Conservation (phyloP, 2,329 filamentous ascomycete genomes). For the Alternaria triticina region DNA sequence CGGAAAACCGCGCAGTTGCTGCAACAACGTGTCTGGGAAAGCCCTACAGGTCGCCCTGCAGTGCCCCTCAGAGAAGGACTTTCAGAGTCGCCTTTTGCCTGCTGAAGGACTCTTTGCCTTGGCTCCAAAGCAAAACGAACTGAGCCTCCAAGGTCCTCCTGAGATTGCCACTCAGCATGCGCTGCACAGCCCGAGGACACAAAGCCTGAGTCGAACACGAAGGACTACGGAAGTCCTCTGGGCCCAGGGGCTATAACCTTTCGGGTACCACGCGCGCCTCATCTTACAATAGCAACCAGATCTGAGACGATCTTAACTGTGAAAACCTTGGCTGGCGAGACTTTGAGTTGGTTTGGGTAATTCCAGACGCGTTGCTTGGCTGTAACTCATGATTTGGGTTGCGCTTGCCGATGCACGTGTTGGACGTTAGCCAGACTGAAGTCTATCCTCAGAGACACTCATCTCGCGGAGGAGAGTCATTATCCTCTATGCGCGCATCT, state of each 20-base stretch:
- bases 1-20: not conserved
- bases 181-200: not conserved
- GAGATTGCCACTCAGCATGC: constrained; percentile 1
- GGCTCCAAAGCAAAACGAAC: not conserved
- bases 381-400: not conserved
- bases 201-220: not conserved
- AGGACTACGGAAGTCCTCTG: not conserved
- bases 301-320: not conserved
- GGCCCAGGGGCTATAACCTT: constrained; percentile 1
- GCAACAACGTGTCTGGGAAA: constrained; percentile 2
- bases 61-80: constrained; percentile 6
- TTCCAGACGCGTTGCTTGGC: not conserved
- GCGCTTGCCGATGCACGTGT: not conserved
- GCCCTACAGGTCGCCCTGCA: constrained; percentile 26
- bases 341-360: not conserved
- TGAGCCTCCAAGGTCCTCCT: constrained; percentile 1
- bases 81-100: not conserved
- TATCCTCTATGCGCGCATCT: constrained; percentile 45
- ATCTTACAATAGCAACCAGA: constrained; percentile 4
- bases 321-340: not conserved
- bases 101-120: not conserved
- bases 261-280: constrained; percentile 5
- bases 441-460: not conserved
- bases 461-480: not conserved
- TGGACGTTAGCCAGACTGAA: not conserved